Base-by-base conservation (phyloP, 495 filamentous ascomycete species). In the Geoglossum glabrum region DNA sequence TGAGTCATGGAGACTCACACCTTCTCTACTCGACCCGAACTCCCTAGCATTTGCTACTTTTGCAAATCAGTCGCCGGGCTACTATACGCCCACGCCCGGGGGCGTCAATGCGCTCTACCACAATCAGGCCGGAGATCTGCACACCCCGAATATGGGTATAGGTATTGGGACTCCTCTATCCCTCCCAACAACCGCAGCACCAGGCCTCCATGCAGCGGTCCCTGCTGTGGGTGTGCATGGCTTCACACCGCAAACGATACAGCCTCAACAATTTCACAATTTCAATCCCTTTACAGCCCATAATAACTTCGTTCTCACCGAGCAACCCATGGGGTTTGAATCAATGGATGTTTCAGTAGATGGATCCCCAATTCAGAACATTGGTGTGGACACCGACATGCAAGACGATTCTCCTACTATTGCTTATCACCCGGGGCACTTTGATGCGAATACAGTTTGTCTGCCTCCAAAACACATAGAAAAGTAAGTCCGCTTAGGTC, bases 61-160 rank as follows among this genome's bases (percentile, higher is more conserved):
- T 61, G 82, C 81, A 58, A 86, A 82, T 63, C 87, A 95, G 56
- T 78, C 81, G 40, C 79, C 83, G 26, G 84, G 84, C 23, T 89
- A 93, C 68, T 95, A 93, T 67, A 90, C 86, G 0, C 90, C 90
- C 1, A 93, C 87, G 0, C 86, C 88, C 1, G 85, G 84, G 31
- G 86, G 85, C n/a, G 81, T 83, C 47, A 89, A 85, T 63, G 81
- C 84, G 2, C 66, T 87, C 47, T 93, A 86, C 60, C 88, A 92
- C 67, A 80, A 74, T 58, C 84, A 89, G 67, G 85, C 87, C 26
- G 87, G 90, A 31, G 92, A 96, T 66, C 76, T 96, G 28, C 90
- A 95, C 63, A 95, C 90, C 4, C 90, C 90, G 10, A 80, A 79
- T 21, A 74, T 87, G 64, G 76, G 77, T 21, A 75, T 86, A 63